Base-by-base conservation (phyloP, 2,329 filamentous ascomycete species). In the Zymoseptoria passerinii region DNA sequence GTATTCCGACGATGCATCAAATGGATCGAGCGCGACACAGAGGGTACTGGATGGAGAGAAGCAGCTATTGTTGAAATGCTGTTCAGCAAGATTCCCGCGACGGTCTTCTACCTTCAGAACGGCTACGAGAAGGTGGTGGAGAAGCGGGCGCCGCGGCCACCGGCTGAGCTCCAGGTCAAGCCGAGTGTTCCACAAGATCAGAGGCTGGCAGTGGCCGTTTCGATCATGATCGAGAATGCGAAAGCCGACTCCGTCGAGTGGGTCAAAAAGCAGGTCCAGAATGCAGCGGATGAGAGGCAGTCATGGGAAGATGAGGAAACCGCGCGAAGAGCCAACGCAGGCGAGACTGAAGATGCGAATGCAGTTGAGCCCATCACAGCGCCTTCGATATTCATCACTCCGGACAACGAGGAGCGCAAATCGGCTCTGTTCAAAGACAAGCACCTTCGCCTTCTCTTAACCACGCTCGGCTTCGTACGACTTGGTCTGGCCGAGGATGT, bases 41-140 rank as follows among this genome's bases (percentile, higher is more conserved):
- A 64, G 13, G 67, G 66, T 8, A 83, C 94, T n/a, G 85, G 96
- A 65, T 83, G 91, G 50, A 91, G 91, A 0, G 89, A 92, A 62
- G 64, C 70, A 28, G 78, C 96, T 48, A 81, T 95, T 53, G 87
- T 95, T 0, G 94, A 99, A 74, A 84, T 99, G 80, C 79, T 99
- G 13, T 99, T 99, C 74, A 95, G 89, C 72, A 99, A 99, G 73
- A 88, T 91, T 58, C 86, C 85, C 54, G 82, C 83, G 51, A 96
- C 90, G 0, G 82, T 90, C 0, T 90, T 89, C 73, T 97, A 90
- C 70, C 81, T 99, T 4, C 92, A 97, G 70, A 91, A 92, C 68
- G 94, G 94, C 0, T 88, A 90, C 66, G 91, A 96, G 68, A 89
- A 86, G 69, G 90, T 92, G 64, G 83, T 86, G 0, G 71, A 86